Conservation (phyloP, 1,284 basidiomycete genomes). For the Pseudozyma hubeiensis region DNA sequence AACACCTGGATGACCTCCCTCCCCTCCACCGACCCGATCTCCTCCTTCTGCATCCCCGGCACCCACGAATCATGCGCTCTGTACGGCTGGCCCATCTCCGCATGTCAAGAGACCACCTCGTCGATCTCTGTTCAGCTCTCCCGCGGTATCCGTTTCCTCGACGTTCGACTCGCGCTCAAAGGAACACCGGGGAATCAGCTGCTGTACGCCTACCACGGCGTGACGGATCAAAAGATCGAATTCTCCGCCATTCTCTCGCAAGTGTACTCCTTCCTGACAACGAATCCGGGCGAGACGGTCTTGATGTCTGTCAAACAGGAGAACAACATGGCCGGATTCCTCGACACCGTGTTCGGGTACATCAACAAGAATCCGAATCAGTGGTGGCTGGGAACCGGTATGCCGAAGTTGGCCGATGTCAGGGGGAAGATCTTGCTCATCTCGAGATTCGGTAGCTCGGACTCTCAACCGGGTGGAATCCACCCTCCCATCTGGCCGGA, state of each 20-base stretch:
- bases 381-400: conserved; percentile 42
- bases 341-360: conserved; percentile 32
- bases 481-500: conserved; percentile 61
- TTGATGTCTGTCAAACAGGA: conserved; percentile 57
- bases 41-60: conserved; percentile 51
- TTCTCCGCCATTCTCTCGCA: conserved; percentile 45
- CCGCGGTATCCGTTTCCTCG: conserved; percentile 55
- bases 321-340: conserved; percentile 33
- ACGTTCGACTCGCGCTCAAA: conserved; percentile 51
- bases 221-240: conserved; percentile 49
- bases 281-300: conserved; percentile 40
- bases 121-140: conserved; percentile 40
- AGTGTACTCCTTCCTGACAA: conserved; percentile 34
- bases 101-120: conserved; percentile 41
- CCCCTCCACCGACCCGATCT: conserved; percentile 31
- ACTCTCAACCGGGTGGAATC: conserved; percentile 52
- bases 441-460: conserved; percentile 35
- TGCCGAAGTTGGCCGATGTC: conserved; percentile 43
- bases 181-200: conserved; percentile 27
- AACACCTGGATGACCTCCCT: conserved; percentile 38
- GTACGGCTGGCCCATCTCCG: conserved; percentile 57
- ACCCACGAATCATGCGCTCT: conserved; percentile 56
- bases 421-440: conserved; percentile 53
- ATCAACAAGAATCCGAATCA: conserved; percentile 11
- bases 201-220: conserved; percentile 56